Evolutionary conservation across 495 filamentous ascomycete genomes (phyloP).

Genomic region (Tuber umbilicatum): DNA sequence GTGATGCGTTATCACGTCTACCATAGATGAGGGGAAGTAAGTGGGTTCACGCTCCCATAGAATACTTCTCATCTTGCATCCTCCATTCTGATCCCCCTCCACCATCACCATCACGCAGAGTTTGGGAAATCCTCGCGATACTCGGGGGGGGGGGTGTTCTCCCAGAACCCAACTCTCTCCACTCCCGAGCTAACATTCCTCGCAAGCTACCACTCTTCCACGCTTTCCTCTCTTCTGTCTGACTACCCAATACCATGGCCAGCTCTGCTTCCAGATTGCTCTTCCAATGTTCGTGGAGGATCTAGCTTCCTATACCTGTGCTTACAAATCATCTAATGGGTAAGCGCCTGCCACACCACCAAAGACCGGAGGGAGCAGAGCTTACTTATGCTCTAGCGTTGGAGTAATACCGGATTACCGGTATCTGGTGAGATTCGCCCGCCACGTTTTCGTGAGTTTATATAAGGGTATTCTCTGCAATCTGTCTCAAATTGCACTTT

Average conservation of each 20-base stretch:
- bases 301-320: neutral
- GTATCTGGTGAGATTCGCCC: neutral
- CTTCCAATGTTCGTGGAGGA: neutral
- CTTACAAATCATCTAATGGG: neutral
- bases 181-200: neutral
- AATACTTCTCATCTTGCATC: neutral
- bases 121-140: neutral
- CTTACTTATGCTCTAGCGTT: neutral
- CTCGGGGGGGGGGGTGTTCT: neutral
- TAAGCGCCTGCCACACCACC: neutral
- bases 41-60: neutral
- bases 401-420: neutral
- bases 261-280: neutral
- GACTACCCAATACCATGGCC: neutral
- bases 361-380: neutral
- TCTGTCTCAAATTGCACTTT: no score
- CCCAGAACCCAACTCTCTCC: neutral
- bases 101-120: neutral
- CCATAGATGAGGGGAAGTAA: neutral
- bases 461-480: neutral
- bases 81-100: neutral
- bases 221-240: neutral
- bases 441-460: neutral
- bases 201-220: neutral
- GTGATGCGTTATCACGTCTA: neutral